Percentiles rank a stretch among this genome's conserved stretches.
These are phyloP conservation scores for Gnomoniopsis sp. DNA, from an alignment of 2,329 filamentous ascomycete species.

Conservation along the genomic window DNA sequence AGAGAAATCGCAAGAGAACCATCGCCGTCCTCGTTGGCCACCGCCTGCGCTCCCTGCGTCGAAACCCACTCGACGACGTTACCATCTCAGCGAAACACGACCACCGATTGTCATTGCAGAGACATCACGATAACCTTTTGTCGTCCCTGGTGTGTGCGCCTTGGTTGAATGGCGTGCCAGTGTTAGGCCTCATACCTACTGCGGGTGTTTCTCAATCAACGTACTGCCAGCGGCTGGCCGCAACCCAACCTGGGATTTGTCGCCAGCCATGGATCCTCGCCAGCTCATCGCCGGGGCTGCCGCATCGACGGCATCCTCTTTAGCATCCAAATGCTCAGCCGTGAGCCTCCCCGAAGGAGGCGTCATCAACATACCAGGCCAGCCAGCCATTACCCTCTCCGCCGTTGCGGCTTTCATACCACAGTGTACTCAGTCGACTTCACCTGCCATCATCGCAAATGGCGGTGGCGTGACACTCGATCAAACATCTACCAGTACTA, in stretches of 20 bases:
- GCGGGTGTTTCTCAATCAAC: slow-evolving; percentile 9
- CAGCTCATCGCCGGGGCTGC: slow-evolving; percentile 21
- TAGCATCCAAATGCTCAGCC: slow-evolving; percentile 20
- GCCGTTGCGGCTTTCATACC: slow-evolving; percentile 58
- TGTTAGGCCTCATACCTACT: slow-evolving; percentile 3
- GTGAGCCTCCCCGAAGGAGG: slow-evolving; percentile 40
- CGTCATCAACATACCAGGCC: slow-evolving; percentile 47
- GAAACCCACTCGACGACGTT: neutral
- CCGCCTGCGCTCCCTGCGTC: too few relatives aligned
- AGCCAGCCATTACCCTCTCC: slow-evolving; percentile 56
- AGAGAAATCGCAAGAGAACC: neutral
- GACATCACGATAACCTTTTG: neutral
- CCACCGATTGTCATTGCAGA: neutral
- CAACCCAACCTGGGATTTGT: slow-evolving; percentile 19
- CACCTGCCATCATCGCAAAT: slow-evolving; percentile 40
- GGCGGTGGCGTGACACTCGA: slow-evolving; percentile 33
- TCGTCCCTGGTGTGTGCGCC: neutral
- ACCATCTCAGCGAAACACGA: neutral
- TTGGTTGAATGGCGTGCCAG: slow-evolving; percentile 14
- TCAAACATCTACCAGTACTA: slow-evolving; percentile 22
- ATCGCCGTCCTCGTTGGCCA: neutral
- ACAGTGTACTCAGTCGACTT: slow-evolving; percentile 43
- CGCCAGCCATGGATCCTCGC: slow-evolving; percentile 24
- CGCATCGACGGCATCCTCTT: slow-evolving; percentile 16
- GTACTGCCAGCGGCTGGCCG: slow-evolving; percentile 23